These are phyloP conservation scores for Cercospora zeae-maydis DNA, from an alignment of 2,329 filamentous ascomycete genomes.

Conservation along the genomic window DNA sequence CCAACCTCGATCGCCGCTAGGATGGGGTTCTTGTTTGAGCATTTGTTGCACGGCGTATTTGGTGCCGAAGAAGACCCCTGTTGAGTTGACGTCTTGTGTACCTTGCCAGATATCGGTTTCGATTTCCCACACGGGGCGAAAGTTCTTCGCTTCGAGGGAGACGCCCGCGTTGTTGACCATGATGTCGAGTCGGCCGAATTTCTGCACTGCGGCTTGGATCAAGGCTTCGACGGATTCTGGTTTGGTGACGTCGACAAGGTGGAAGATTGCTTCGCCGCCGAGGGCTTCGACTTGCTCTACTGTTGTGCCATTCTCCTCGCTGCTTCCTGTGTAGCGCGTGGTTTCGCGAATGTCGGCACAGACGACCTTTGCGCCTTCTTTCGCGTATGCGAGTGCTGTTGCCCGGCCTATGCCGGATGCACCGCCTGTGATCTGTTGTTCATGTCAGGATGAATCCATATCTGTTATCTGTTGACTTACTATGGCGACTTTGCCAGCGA, in stretches of 20 bases:
- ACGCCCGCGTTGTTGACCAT: constrained; percentile 23
- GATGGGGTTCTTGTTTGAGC: constrained; percentile 45
- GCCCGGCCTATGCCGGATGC: constrained; percentile 31
- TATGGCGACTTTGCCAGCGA: constrained; percentile 32
- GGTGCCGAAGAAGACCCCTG: constrained; percentile 42
- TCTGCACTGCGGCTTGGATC: constrained; percentile 24
- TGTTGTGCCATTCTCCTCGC: constrained; percentile 30
- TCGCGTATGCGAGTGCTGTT: constrained; percentile 27
- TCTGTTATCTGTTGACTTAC: constrained; percentile 7
- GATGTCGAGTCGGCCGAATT: constrained; percentile 23
- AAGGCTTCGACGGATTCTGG: constrained; percentile 26
- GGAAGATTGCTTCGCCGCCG: constrained; percentile 38
- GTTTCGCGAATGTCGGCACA: constrained; percentile 30
- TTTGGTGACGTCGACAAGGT: constrained; percentile 36
- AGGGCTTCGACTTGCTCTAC: constrained; percentile 33
- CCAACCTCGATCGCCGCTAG: constrained; percentile 46
- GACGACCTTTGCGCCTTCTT: constrained; percentile 30
- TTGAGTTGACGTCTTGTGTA: constrained; percentile 38
- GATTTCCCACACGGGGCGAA: constrained; percentile 22
- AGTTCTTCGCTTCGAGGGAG: constrained; percentile 20
- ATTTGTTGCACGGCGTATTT: constrained; percentile 51
- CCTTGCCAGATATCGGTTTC: constrained; percentile 22
- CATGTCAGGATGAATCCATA: background rate
- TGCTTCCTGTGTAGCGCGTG: constrained; percentile 17
- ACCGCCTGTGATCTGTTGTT: constrained; percentile 27